phyloP scores from a whole-genome alignment of 768 basidiomycete species.

The Rhodotorula paludigena region DNA sequence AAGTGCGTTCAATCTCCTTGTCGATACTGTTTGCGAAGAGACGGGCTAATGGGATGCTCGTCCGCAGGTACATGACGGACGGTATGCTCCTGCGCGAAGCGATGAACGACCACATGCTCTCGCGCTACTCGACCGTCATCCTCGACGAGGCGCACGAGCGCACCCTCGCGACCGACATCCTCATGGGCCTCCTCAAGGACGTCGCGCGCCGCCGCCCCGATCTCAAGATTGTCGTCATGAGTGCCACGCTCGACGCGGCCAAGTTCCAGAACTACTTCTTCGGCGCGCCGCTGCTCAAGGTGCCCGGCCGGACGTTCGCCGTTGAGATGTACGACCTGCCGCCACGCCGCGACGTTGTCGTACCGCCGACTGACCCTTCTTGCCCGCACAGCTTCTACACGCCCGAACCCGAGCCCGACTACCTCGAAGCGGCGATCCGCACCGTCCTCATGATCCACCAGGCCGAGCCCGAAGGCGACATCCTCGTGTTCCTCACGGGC shows the following conservation, averaged over 20 bases:
- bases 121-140: constrained; percentile 93
- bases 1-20: constrained; percentile 51
- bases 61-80: constrained; percentile 81
- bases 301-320: constrained; percentile 83
- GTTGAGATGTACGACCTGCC: constrained; percentile 61
- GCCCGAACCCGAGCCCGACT: constrained; percentile 86
- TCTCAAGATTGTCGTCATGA: constrained; percentile 97
- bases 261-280: constrained; percentile 96
- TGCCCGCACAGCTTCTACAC: constrained; percentile 62
- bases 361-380: too few species aligned
- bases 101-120: constrained; percentile 87
- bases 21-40: neutral
- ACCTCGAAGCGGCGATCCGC: constrained; percentile 92
- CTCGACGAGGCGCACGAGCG: constrained; percentile 98
- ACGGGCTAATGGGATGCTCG: neutral
- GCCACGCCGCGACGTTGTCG: neutral
- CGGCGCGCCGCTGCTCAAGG: constrained; percentile 49
- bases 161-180: constrained; percentile 92
- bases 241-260: constrained; percentile 89
- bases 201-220: constrained; percentile 73
- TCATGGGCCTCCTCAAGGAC: constrained; percentile 91
- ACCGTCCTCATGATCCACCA: constrained; percentile 96
- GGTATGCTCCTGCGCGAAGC: constrained; percentile 74
- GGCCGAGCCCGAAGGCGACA: constrained; percentile 86
- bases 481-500: constrained; percentile 91